Evolutionary conservation across 495 filamentous ascomycete genomes (phyloP).

Genomic region (Neohortaea acidophila): DNA sequence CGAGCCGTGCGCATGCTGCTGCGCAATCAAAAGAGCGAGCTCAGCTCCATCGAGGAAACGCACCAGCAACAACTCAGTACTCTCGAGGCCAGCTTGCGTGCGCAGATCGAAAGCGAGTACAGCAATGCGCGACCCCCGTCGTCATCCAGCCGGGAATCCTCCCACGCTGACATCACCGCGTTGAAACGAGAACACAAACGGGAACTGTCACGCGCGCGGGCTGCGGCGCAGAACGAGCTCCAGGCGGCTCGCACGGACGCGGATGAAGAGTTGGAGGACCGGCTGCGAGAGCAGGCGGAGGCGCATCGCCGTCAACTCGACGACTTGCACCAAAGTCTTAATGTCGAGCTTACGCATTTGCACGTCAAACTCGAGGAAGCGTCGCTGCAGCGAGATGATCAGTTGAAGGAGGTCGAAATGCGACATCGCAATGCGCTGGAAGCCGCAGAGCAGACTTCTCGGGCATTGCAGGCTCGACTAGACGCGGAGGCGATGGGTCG

Average conservation of each 20-base stretch:
- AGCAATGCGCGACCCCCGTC: too few relatives aligned
- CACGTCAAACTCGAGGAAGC: slow-evolving; percentile 2
- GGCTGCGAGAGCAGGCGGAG: neutral
- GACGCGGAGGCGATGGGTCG: slow-evolving; percentile 6
- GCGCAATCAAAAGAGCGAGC: too few relatives aligned
- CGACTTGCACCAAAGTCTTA: neutral
- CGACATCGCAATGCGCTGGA: neutral
- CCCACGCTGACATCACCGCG: too few relatives aligned
- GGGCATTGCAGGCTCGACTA: slow-evolving; percentile 6
- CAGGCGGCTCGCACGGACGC: too few relatives aligned
- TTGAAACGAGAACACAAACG: too few relatives aligned
- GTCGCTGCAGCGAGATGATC: neutral
- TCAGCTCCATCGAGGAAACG: too few relatives aligned
- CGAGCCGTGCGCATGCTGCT: neutral
- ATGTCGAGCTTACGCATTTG: neutral
- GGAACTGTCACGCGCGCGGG: too few relatives aligned
- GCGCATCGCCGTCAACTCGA: slow-evolving; percentile 5
- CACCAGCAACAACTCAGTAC: too few relatives aligned
- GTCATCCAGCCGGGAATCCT: too few relatives aligned
- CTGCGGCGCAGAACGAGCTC: too few relatives aligned
- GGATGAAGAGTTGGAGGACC: neutral
- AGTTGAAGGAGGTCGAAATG: neutral
- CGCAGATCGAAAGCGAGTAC: too few relatives aligned
- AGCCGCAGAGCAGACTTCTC: neutral
- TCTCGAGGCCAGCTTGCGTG: too few relatives aligned